Evolutionary conservation across 2,329 filamentous ascomycete genomes (phyloP).

Genomic region (Hypoxylon sp.): DNA sequence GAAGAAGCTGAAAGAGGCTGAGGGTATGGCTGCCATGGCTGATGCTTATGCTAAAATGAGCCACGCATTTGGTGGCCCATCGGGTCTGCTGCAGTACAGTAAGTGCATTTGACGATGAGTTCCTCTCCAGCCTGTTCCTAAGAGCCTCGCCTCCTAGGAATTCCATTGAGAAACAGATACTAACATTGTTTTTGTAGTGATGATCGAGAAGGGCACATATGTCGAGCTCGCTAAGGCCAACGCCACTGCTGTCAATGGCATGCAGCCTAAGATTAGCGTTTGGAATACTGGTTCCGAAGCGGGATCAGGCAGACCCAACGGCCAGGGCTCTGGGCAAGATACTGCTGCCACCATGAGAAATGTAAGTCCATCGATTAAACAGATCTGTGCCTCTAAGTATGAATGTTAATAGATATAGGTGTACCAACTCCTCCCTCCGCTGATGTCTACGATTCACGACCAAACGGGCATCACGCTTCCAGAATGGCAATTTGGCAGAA

Average conservation of each 20-base stretch:
- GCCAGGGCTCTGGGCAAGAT: conserved; percentile 63
- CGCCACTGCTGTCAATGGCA: conserved; percentile 76
- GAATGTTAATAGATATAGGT: conserved; percentile 52
- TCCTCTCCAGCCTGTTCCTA: background rate
- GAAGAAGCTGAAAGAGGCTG: conserved; percentile 77
- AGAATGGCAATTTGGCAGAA: conserved; percentile 75
- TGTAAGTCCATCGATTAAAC: conserved; percentile 43
- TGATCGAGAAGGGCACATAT: conserved; percentile 86
- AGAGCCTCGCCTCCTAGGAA: no score
- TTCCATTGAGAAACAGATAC: background rate
- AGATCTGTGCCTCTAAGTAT: background rate
- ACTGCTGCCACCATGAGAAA: conserved; percentile 76
- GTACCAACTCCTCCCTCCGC: conserved; percentile 85
- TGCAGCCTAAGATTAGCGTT: conserved; percentile 89
- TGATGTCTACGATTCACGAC: conserved; percentile 87
- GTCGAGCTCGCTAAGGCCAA: conserved; percentile 83
- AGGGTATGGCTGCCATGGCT: conserved; percentile 81
- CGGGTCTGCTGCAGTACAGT: conserved; percentile 80
- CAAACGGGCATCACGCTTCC: conserved; percentile 87
- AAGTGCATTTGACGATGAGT: conserved; percentile 6
- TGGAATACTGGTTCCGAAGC: conserved; percentile 81
- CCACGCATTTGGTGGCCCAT: conserved; percentile 79
- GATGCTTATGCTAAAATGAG: conserved; percentile 81
- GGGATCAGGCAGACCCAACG: conserved; percentile 51
- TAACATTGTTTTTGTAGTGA: conserved; percentile 61